Conservation (phyloP, 805 yeast genomes). For the Metschnikowia santaceciliae region DNA sequence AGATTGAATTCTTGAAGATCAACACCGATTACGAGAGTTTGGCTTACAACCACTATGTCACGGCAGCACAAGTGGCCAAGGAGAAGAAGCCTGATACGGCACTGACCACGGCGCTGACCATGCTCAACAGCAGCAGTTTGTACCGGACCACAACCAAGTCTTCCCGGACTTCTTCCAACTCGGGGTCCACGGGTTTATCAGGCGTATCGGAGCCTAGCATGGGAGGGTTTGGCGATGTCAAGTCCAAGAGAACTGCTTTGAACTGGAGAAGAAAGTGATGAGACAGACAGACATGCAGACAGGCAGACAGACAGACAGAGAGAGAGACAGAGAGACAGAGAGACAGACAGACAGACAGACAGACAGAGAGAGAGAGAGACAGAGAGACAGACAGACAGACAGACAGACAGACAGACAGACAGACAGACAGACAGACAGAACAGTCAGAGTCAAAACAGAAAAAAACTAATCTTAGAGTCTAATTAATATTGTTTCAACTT, state of each 20-base stretch:
- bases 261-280: constrained; percentile 29
- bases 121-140: constrained; percentile 1
- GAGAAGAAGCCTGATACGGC: constrained; percentile 4
- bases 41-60: constrained; percentile 23
- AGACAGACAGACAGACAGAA: too few species aligned
- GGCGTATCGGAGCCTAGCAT: constrained; percentile 12
- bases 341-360: too few species aligned
- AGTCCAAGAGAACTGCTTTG: constrained; percentile 33
- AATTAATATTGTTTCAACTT: too few species aligned
- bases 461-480: too few species aligned
- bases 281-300: neutral
- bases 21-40: constrained; percentile 30
- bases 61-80: constrained; percentile 14
- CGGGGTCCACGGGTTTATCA: constrained; percentile 12
- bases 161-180: constrained; percentile 14
- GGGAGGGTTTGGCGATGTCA: constrained; percentile 5
- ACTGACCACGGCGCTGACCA: constrained; percentile 5
- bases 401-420: too few species aligned
- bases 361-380: neutral
- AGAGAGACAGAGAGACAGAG: too few species aligned
- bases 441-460: too few species aligned
- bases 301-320: neutral
- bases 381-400: too few species aligned
- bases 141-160: constrained; percentile 19
- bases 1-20: constrained; percentile 46